Evolutionary conservation across 306 rosid species (phyloP).

Genomic region (Malus domestica): DNA sequence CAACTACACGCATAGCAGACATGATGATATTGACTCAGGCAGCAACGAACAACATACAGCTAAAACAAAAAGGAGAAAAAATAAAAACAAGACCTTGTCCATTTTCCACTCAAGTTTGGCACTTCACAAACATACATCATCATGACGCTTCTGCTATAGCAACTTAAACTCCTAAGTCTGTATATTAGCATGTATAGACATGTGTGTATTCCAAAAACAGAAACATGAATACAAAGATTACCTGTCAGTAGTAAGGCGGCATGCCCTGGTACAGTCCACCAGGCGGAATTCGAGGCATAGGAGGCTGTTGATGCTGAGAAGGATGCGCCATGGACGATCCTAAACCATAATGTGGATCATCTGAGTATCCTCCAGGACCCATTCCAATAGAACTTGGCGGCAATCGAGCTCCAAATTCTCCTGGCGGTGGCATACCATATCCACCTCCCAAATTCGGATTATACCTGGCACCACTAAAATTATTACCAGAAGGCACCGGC

Average conservation of each 20-base stretch:
- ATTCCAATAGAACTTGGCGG: conserved; percentile 51
- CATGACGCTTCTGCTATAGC: background rate
- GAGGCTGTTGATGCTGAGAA: conserved; percentile 33
- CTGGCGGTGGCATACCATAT: conserved; percentile 23
- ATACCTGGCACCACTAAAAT: conserved; percentile 33
- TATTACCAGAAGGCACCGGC: background rate
- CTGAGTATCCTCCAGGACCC: conserved; percentile 52
- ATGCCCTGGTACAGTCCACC: conserved; percentile 57
- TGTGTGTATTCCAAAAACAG: background rate
- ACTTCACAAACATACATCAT: background rate
- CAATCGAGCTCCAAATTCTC: conserved; percentile 44
- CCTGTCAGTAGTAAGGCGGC: conserved; percentile 68
- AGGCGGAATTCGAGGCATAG: conserved; percentile 57
- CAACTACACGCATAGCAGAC: background rate
- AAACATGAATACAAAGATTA: conserved; percentile 2
- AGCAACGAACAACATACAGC: background rate
- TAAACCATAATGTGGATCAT: conserved; percentile 37
- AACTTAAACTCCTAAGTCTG: background rate
- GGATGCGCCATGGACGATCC: conserved; percentile 28
- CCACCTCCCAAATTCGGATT: conserved; percentile 36
- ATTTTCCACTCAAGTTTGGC: background rate
- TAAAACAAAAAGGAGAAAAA: background rate
- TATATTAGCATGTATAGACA: background rate
- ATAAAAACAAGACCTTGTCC: background rate
- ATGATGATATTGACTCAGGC: background rate